Base-by-base conservation (phyloP, 805 yeast species). In the Myxozyma lipomycoides region DNA sequence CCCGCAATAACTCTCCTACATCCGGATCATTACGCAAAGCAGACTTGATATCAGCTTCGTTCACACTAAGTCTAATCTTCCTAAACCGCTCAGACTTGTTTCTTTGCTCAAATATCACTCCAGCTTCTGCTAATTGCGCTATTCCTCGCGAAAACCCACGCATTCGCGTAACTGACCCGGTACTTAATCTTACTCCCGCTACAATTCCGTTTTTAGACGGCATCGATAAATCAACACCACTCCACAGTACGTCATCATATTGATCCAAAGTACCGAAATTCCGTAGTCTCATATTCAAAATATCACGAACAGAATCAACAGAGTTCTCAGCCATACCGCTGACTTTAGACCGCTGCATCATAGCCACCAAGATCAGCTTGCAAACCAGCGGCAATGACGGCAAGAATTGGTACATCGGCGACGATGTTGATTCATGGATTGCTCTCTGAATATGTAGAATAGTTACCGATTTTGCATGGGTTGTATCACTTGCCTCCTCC, bases 391-490 rank as follows among this genome's bases (percentile, higher is more conserved):
- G 75, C 23, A 88, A 69, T 0, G 79, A 71, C 23, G 70, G 64
- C 19, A 93, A 67, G 59, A 78, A 85, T 47, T 70, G 74, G 0
- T 79, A 66, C n/a, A 80, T 70, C 0, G 96, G 95, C 0, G 95
- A 81, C 51, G 77, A 78, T 4, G 87, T 81, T 0, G 95, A 78
- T 65, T 87, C 96, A 56, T 78, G 76, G 35, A 87, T 82, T 0
- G 96, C 96, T 58, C 76, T 78, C 66, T 84, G 79, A 18, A 91
- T 81, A 67, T 89, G 95, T 9, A 74, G 72, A 19, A 88, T 85
- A 28, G 78, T 78, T 4, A 89, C 90, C 60, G 67, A 37, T 45
- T 50, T 40, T 2, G 44, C 46, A 12, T 51, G 42, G 15, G 55
- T 62, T 9, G 45, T 49, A 10, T 61, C 30, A 6, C 36, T 24